phyloP scores from a whole-genome alignment of 2,329 filamentous ascomycete genomes.

The Botrytis porri region DNA sequence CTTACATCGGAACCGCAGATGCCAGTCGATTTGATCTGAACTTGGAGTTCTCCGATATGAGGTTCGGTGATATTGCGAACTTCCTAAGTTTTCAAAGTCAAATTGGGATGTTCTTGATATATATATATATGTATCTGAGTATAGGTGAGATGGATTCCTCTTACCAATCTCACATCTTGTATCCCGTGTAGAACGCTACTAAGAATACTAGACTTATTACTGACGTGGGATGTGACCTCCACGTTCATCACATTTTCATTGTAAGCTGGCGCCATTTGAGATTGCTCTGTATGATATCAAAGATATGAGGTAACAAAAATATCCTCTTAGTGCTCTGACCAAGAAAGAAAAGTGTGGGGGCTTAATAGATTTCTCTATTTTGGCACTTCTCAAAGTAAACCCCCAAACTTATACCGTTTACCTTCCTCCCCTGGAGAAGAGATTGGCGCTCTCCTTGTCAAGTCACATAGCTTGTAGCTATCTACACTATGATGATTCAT shows the following conservation, averaged over 20 bases:
- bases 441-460: slow-evolving; percentile 12
- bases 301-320: slow-evolving; percentile 15
- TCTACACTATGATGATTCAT: slow-evolving; percentile 25
- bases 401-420: slow-evolving; percentile 23
- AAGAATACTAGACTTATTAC: slow-evolving; percentile 40
- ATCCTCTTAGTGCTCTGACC: not conserved
- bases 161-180: slow-evolving; percentile 56
- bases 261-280: slow-evolving; percentile 29
- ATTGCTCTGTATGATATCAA: slow-evolving; percentile 9
- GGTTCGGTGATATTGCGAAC: slow-evolving; percentile 45
- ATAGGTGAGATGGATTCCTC: slow-evolving; percentile 25
- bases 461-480: slow-evolving; percentile 28
- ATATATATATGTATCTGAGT: not conserved
- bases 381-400: slow-evolving; percentile 5
- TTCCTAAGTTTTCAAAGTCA: slow-evolving; percentile 43
- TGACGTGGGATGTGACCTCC: slow-evolving; percentile 20
- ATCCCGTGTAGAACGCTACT: slow-evolving; percentile 58
- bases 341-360: slow-evolving; percentile 18
- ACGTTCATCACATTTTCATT: slow-evolving; percentile 7
- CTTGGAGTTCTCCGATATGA: slow-evolving; percentile 55
- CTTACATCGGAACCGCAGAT: slow-evolving; percentile 69
- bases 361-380: slow-evolving; percentile 7
- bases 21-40: slow-evolving; percentile 62
- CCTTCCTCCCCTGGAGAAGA: not conserved
- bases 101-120: not conserved